Conservation (phyloP, 2,329 filamentous ascomycete genomes). For the Escovopsis sp. region DNA sequence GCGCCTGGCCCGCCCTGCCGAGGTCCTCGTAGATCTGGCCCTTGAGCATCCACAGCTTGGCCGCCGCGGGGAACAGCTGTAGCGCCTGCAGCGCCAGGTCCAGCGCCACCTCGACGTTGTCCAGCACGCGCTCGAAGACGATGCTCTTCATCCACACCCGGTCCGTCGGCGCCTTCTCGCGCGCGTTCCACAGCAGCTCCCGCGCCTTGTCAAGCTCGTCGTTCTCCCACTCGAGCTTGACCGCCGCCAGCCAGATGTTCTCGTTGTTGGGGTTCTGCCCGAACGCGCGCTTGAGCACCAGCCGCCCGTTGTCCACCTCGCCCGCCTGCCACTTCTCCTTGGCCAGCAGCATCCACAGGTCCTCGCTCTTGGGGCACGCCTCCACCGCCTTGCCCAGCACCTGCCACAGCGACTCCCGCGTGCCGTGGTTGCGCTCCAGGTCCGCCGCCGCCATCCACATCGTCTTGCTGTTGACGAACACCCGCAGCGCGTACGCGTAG, state of each 20-base stretch:
- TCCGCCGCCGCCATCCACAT: constrained; percentile 87
- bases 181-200: constrained; percentile 65
- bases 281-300: constrained; percentile 79
- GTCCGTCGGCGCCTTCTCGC: constrained; percentile 82
- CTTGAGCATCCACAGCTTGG: constrained; percentile 98
- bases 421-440: constrained; percentile 79
- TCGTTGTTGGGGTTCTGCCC: constrained; percentile 93
- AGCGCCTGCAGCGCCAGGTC: constrained; percentile 79
- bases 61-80: constrained; percentile 67
- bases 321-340: constrained; percentile 88
- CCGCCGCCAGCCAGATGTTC: constrained; percentile 92
- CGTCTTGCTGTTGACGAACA: constrained; percentile 78
- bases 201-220: constrained; percentile 69
- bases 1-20: constrained; percentile 65
- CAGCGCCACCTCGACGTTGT: constrained; percentile 64
- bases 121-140: constrained; percentile 77
- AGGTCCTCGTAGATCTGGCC: constrained; percentile 89
- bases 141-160: constrained; percentile 96
- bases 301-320: constrained; percentile 72
- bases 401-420: constrained; percentile 66
- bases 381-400: constrained; percentile 88
- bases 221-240: constrained; percentile 90
- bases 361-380: constrained; percentile 79
- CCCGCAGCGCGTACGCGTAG: constrained; percentile 75
- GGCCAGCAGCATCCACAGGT: constrained; percentile 89